Percentiles rank a stretch among this genome's conserved stretches.
These are phyloP conservation scores for Kazachstania taianensis DNA, from an alignment of 805 yeast species.

Conservation along the genomic window DNA sequence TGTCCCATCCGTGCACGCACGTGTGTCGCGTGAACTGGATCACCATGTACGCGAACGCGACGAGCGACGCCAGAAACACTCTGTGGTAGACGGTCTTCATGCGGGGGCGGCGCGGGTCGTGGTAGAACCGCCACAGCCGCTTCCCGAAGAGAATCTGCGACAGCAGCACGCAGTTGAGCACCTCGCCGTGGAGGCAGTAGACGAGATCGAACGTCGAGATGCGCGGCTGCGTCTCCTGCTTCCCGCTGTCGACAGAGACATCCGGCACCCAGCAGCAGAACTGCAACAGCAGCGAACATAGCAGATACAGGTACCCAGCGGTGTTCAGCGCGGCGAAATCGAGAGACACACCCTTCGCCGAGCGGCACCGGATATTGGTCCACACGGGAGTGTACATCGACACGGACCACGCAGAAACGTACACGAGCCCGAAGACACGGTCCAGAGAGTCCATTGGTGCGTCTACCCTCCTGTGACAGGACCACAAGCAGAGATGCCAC, in stretches of 20 bases:
- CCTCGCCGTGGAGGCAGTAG: conserved; percentile 40
- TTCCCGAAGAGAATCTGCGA: conserved; percentile 33
- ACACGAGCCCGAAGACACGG: conserved; percentile 27
- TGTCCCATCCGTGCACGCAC: conserved; percentile 13
- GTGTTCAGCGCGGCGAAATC: conserved; percentile 39
- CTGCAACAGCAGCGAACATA: conserved; percentile 36
- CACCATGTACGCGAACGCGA: conserved; percentile 8
- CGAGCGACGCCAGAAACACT: conserved; percentile 11
- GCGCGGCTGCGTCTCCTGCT: conserved; percentile 27
- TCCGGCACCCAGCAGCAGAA: conserved; percentile 27
- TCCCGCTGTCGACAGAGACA: conserved; percentile 13
- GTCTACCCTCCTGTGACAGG: too few relatives aligned
- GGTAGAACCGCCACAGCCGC: conserved; percentile 29
- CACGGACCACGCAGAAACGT: conserved; percentile 36
- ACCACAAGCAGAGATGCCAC: not conserved
- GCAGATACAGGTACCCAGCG: conserved; percentile 38
- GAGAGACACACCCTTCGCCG: conserved; percentile 41
- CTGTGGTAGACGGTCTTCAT: conserved; percentile 19
- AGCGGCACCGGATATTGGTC: conserved; percentile 31
- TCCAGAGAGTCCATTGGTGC: too few relatives aligned
- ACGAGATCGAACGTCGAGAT: conserved; percentile 37
- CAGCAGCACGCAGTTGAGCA: conserved; percentile 31
- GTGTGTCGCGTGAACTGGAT: not conserved
- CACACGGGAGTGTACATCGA: conserved; percentile 42
- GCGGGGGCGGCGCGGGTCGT: conserved; percentile 12